A percentile compares a stretch with the other conserved stretches of the same genome.
Conservation (phyloP, 495 filamentous ascomycete species). For the Cercophora scortea region DNA sequence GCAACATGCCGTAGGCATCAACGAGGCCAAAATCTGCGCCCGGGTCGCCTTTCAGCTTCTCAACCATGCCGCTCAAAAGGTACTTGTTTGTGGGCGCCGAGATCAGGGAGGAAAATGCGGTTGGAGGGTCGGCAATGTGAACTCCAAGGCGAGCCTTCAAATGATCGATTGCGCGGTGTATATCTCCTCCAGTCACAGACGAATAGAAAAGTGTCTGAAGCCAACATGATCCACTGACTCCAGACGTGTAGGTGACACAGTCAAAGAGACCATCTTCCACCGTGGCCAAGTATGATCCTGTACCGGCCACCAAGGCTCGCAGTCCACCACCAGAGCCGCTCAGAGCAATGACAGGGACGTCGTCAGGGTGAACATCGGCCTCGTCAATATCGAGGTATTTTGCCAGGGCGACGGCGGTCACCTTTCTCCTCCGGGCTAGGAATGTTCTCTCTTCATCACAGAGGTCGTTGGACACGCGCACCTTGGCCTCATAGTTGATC, state of each 20-base stretch:
- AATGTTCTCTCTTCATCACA: conserved; percentile 78
- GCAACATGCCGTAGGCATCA: conserved; percentile 80
- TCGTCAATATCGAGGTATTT: conserved; percentile 71
- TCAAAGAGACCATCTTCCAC: conserved; percentile 84
- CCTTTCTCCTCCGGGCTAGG: conserved; percentile 51
- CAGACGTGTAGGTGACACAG: conserved; percentile 88
- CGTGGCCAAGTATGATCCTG: conserved; percentile 72
- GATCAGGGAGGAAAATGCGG: conserved; percentile 66
- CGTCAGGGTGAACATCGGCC: conserved; percentile 78
- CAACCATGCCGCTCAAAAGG: conserved; percentile 77
- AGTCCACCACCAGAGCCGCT: conserved; percentile 90
- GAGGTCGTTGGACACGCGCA: conserved; percentile 74
- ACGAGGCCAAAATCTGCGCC: conserved; percentile 81
- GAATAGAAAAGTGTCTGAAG: conserved; percentile 84
- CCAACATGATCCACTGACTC: conserved; percentile 95
- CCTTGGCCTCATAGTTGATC: conserved; percentile 66
- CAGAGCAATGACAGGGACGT: conserved; percentile 86
- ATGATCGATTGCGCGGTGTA: conserved; percentile 67
- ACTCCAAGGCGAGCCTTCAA: conserved; percentile 75
- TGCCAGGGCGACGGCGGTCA: conserved; percentile 64
- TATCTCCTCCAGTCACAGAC: conserved; percentile 57
- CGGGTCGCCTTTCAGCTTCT: conserved; percentile 79
- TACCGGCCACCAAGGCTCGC: conserved; percentile 79
- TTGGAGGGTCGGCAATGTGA: conserved; percentile 88
- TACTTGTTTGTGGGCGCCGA: conserved; percentile 87